phyloP scores from a whole-genome alignment of 192 early-diverging fungal genomes.

The Thamnidium elegans region DNA sequence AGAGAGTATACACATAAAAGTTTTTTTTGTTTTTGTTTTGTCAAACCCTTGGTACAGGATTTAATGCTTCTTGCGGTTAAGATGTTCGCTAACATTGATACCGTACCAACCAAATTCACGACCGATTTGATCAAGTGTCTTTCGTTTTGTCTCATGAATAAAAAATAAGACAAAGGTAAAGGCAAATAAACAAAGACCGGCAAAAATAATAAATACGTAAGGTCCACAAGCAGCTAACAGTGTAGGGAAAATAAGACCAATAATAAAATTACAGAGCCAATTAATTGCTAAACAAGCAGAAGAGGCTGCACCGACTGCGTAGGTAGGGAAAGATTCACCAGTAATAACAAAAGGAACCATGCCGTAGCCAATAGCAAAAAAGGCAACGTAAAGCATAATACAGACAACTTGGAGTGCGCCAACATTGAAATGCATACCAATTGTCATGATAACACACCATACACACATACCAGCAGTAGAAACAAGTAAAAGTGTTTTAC shows the following conservation, averaged over 20 bases:
- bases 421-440: conserved; percentile 23
- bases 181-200: conserved; percentile 38
- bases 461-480: conserved; percentile 62
- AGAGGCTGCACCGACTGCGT: conserved; percentile 48
- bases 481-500: conserved; percentile 56
- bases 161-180: conserved; percentile 40
- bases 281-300: conserved; percentile 52
- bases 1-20: too few relatives aligned
- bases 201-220: conserved; percentile 55
- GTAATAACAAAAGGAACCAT: conserved; percentile 58
- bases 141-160: conserved; percentile 58
- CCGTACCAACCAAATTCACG: conserved; percentile 32
- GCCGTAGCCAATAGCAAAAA: conserved; percentile 58
- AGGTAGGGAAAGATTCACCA: conserved; percentile 55
- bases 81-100: conserved; percentile 8
- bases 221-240: conserved; percentile 41
- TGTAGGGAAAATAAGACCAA: conserved; percentile 56
- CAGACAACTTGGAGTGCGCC: conserved; percentile 32
- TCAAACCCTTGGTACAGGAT: too few relatives aligned
- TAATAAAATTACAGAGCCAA: conserved; percentile 48
- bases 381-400: conserved; percentile 53
- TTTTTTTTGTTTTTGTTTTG: too few relatives aligned
- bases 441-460: conserved; percentile 49
- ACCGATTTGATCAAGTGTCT: conserved; percentile 61
- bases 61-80: too few relatives aligned